Percentiles rank a stretch among this genome's conserved stretches.
phyloP scores from a whole-genome alignment of 2,329 filamentous ascomycete species.

The Colletotrichum lindemuthianum region DNA sequence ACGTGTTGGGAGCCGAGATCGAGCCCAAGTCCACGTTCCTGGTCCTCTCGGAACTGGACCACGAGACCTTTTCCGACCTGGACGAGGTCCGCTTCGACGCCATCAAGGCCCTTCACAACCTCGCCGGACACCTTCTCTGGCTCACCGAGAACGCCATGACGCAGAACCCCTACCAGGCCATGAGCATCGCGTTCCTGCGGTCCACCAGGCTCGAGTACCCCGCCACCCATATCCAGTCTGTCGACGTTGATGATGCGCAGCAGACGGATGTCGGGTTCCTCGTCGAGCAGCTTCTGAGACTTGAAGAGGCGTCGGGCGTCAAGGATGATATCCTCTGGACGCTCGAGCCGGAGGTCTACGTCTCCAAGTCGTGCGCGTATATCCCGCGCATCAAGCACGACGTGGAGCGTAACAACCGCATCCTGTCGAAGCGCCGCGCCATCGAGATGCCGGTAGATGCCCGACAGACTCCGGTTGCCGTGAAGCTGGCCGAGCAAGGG shows the following conservation, averaged over 20 bases:
- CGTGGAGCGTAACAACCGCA: slow-evolving; percentile 11
- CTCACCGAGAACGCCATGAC: slow-evolving; percentile 35
- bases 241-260: slow-evolving; percentile 22
- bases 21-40: slow-evolving; percentile 15
- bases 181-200: slow-evolving; percentile 30
- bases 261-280: background rate
- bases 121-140: slow-evolving; percentile 37
- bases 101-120: slow-evolving; percentile 21
- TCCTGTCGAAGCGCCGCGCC: slow-evolving; percentile 13
- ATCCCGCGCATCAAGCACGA: slow-evolving; percentile 27
- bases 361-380: background rate
- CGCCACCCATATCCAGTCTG: slow-evolving; percentile 11
- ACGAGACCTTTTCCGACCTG: slow-evolving; percentile 42
- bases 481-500: too few relatives aligned
- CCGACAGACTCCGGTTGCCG: background rate
- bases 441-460: background rate
- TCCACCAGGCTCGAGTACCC: slow-evolving; percentile 23
- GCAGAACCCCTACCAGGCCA: slow-evolving; percentile 36
- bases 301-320: background rate
- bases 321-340: background rate
- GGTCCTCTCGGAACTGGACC: slow-evolving; percentile 38
- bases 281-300: background rate
- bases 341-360: slow-evolving; percentile 13
- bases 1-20: background rate
- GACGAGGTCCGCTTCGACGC: slow-evolving; percentile 13